A percentile compares a stretch with the other conserved stretches of the same genome.
phyloP scores from a whole-genome alignment of 1,284 basidiomycete species.

The Neonothopanus nambi region DNA sequence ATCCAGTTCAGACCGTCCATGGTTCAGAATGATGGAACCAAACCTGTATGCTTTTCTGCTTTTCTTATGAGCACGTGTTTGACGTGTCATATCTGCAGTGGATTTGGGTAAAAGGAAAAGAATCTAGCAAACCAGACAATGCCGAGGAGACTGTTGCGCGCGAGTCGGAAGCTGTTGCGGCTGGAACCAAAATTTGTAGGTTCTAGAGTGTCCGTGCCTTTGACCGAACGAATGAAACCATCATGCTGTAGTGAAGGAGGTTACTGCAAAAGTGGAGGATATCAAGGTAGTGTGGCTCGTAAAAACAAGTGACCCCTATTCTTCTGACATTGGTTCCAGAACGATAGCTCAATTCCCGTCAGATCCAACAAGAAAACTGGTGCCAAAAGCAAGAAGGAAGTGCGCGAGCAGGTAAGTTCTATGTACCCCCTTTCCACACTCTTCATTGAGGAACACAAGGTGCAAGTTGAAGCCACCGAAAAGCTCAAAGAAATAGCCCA shows the following conservation, averaged over 20 bases:
- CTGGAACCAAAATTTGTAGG: constrained; percentile 51
- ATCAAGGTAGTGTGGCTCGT: constrained; percentile 55
- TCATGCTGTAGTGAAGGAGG: background rate
- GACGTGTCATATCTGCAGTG: constrained; percentile 47
- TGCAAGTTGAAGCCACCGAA: constrained; percentile 55
- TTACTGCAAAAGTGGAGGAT: constrained; percentile 53
- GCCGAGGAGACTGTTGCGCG: constrained; percentile 22
- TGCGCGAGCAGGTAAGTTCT: constrained; percentile 58
- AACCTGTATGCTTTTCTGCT: constrained; percentile 49
- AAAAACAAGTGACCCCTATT: background rate
- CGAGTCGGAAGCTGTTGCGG: constrained; percentile 39
- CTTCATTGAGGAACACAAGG: constrained; percentile 34
- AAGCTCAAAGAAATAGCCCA: constrained; percentile 59
- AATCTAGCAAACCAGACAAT: constrained; percentile 22
- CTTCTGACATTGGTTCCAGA: constrained; percentile 36
- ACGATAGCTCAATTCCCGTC: constrained; percentile 61
- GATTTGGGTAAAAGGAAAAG: constrained; percentile 58
- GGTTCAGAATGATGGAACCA: constrained; percentile 72
- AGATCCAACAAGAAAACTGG: constrained; percentile 72
- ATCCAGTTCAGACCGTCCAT: constrained; percentile 70
- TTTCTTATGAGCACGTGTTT: background rate
- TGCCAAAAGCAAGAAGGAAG: constrained; percentile 69
- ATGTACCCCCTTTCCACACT: background rate
- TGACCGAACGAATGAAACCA: no score
- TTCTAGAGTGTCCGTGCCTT: constrained; percentile 15